Conservation (phyloP, 2,329 filamentous ascomycete species). For the Trichoderma sp. region DNA sequence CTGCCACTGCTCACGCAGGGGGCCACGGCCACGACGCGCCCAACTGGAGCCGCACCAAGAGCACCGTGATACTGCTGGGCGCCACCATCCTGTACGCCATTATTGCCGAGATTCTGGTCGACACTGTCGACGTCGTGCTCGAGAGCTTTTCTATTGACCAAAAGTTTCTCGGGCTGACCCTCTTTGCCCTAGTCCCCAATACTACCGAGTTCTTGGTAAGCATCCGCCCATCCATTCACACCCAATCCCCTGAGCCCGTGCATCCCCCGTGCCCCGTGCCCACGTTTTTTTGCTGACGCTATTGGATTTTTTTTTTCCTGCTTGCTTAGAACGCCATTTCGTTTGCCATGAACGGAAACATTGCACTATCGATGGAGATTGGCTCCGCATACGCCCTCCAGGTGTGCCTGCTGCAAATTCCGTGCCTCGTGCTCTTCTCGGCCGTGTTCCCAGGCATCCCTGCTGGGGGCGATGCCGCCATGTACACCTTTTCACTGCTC, state of each 20-base stretch:
- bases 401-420: conserved; percentile 92
- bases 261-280: not conserved
- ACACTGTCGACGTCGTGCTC: conserved; percentile 95
- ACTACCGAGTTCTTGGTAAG: conserved; percentile 94
- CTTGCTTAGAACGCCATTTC: conserved; percentile 81
- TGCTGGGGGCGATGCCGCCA: conserved; percentile 39
- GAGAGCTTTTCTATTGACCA: conserved; percentile 89
- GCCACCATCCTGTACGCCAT: conserved; percentile 93
- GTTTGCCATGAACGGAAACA: conserved; percentile 99
- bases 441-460: conserved; percentile 61
- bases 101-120: conserved; percentile 94
- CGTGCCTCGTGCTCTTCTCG: conserved; percentile 87
- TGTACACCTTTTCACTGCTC: conserved; percentile 78
- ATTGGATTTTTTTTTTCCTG: not conserved
- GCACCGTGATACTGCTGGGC: conserved; percentile 79
- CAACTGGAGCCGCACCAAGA: conserved; percentile 94
- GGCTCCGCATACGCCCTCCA: conserved; percentile 95
- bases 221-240: conserved; percentile 21
- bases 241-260: not conserved
- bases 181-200: conserved; percentile 96
- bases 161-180: conserved; percentile 93
- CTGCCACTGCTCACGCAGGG: conserved; percentile 34
- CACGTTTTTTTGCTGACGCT: conserved; percentile 13
- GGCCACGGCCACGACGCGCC: conserved; percentile 86
- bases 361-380: conserved; percentile 98